Conservation (phyloP, 2,329 filamentous ascomycete species). For the Cladosporium austrohemisphaericum region DNA sequence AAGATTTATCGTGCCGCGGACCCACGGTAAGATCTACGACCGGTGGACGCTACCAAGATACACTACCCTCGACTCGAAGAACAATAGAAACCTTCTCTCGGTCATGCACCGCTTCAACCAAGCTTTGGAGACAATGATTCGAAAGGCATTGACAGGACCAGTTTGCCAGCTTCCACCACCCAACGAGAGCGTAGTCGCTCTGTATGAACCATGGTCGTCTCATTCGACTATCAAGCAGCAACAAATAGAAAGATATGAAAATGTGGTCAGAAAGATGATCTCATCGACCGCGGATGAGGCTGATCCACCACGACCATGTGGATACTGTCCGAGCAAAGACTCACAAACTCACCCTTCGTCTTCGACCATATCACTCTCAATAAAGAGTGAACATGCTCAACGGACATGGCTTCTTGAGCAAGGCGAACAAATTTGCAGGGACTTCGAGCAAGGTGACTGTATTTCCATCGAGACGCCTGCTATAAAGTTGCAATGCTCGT, state of each 20-base stretch:
- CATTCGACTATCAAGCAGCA: neutral
- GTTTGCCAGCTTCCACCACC: neutral
- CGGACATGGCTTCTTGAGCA: neutral
- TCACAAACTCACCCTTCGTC: neutral
- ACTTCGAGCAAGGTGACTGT: neutral
- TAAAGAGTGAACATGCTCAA: neutral
- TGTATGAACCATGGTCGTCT: conserved; percentile 8
- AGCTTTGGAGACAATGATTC: neutral
- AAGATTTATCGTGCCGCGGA: conserved; percentile 1
- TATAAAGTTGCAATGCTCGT: neutral
- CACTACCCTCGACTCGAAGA: neutral
- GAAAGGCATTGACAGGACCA: neutral
- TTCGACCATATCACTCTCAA: neutral
- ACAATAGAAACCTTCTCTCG: neutral
- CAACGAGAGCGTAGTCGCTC: conserved; percentile 2
- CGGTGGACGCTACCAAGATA: conserved; percentile 6
- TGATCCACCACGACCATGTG: neutral
- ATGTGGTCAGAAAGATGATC: neutral
- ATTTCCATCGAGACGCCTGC: neutral
- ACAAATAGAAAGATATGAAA: neutral
- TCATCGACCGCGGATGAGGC: neutral
- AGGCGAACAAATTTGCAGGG: conserved; percentile 1
- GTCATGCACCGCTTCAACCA: neutral
- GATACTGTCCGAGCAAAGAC: neutral
- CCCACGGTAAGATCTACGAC: conserved; percentile 11